Conservation (phyloP, 371 early-diverging fungal species). For the Rhizopus arrhizus region DNA sequence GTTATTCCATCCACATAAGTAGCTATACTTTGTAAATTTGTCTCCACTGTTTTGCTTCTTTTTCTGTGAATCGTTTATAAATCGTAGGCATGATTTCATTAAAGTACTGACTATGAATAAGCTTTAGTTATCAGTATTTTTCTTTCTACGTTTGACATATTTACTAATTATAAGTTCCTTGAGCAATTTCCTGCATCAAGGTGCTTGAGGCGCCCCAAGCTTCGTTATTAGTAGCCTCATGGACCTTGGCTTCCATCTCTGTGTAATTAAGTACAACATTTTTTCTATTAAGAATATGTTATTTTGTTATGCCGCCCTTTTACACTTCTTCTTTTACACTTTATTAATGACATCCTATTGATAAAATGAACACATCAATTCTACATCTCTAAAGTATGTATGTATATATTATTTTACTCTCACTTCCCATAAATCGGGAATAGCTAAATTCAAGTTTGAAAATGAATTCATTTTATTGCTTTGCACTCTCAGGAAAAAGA, state of each 20-base stretch:
- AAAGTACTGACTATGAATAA: constrained; percentile 71
- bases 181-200: constrained; percentile 87
- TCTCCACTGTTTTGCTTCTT: constrained; percentile 85
- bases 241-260: constrained; percentile 87
- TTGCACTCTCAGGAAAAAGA: background rate
- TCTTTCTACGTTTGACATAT: too few species aligned
- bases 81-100: constrained; percentile 93
- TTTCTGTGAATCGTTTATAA: constrained; percentile 84
- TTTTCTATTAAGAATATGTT: constrained; percentile 38
- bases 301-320: background rate
- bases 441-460: constrained; percentile 37
- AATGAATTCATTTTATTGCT: constrained; percentile 39
- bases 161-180: constrained; percentile 82
- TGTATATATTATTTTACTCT: constrained; percentile 27
- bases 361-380: constrained; percentile 3
- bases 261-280: constrained; percentile 83
- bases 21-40: constrained; percentile 86
- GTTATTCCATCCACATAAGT: background rate
- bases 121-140: too few species aligned
- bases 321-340: constrained; percentile 45
- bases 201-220: constrained; percentile 94
- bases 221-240: constrained; percentile 84
- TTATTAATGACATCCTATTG: constrained; percentile 67
- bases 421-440: constrained; percentile 61
- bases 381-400: background rate